phyloP scores from a whole-genome alignment of 495 filamentous ascomycete species.

The Endocarpon pusillum region DNA sequence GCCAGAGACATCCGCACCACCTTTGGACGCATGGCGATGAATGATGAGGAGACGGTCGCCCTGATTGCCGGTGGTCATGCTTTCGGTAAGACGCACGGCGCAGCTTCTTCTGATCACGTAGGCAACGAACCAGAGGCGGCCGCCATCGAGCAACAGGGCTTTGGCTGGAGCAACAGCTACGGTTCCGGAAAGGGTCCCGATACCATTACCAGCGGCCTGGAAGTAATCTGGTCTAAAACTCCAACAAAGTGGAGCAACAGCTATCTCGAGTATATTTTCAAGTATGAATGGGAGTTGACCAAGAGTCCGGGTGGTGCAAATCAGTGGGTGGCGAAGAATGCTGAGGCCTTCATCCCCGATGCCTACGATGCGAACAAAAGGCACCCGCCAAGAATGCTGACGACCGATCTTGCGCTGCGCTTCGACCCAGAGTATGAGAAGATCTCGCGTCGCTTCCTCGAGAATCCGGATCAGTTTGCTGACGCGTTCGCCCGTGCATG shows the following conservation, averaged over 20 bases:
- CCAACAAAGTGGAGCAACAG: constrained; percentile 51
- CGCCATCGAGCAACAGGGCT: constrained; percentile 40
- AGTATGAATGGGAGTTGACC: constrained; percentile 58
- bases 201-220: constrained; percentile 54
- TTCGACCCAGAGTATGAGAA: constrained; percentile 55
- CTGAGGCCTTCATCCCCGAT: constrained; percentile 46
- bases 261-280: constrained; percentile 56
- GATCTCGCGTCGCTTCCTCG: constrained; percentile 48
- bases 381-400: constrained; percentile 50
- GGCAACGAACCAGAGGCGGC: constrained; percentile 47
- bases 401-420: constrained; percentile 51
- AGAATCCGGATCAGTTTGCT: constrained; percentile 44
- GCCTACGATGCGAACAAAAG: constrained; percentile 46
- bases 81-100: constrained; percentile 63
- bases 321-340: constrained; percentile 55
- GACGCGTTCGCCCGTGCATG: constrained; percentile 51
- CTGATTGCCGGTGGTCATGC: constrained; percentile 59
- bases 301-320: constrained; percentile 58
- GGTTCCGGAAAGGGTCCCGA: constrained; percentile 42
- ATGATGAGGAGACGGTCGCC: constrained; percentile 60
- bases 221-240: constrained; percentile 57
- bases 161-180: constrained; percentile 47
- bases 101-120: constrained; percentile 37
- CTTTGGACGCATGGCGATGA: constrained; percentile 62
- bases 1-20: constrained; percentile 52